Evolutionary conservation across 352 stramenopile species (phyloP).

Genomic region (Globisporangium alternatum): DNA sequence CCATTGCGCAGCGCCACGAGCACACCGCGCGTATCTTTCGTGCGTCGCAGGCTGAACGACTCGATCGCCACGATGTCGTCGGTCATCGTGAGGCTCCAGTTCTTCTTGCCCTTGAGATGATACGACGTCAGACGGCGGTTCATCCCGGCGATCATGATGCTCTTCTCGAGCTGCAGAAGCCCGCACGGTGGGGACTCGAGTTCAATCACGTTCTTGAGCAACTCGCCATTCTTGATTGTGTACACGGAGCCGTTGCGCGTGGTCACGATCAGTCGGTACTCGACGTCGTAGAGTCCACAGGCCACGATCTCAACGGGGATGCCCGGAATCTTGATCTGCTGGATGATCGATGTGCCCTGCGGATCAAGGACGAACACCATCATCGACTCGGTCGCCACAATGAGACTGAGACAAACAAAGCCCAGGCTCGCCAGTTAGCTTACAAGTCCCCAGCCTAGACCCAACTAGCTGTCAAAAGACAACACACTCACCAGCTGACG

Average conservation of each 20-base stretch:
- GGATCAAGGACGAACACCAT: conserved; percentile 80
- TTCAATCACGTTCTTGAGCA: conserved; percentile 86
- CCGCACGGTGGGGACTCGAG: conserved; percentile 76
- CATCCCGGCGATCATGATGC: conserved; percentile 86
- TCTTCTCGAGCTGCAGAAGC: conserved; percentile 78
- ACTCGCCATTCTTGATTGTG: conserved; percentile 90
- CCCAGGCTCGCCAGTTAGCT: not conserved
- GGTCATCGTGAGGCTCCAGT: conserved; percentile 85
- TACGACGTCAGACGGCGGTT: conserved; percentile 86
- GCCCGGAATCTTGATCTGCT: conserved; percentile 66
- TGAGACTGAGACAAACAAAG: conserved; percentile 35
- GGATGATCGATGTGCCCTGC: conserved; percentile 66
- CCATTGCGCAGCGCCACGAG: conserved; percentile 84
- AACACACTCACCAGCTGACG: conserved; percentile 53
- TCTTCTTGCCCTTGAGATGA: conserved; percentile 90
- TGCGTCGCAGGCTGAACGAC: conserved; percentile 63
- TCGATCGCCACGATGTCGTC: conserved; percentile 84
- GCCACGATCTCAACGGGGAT: conserved; percentile 78
- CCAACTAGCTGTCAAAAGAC: not conserved
- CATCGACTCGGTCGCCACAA: conserved; percentile 83
- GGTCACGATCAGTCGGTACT: conserved; percentile 84
- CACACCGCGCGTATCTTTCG: conserved; percentile 73
- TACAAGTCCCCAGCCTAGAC: not conserved
- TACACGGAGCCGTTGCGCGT: conserved; percentile 85
- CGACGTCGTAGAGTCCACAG: conserved; percentile 72